Conservation (phyloP, 768 basidiomycete genomes). For the Galerina sulciceps region DNA sequence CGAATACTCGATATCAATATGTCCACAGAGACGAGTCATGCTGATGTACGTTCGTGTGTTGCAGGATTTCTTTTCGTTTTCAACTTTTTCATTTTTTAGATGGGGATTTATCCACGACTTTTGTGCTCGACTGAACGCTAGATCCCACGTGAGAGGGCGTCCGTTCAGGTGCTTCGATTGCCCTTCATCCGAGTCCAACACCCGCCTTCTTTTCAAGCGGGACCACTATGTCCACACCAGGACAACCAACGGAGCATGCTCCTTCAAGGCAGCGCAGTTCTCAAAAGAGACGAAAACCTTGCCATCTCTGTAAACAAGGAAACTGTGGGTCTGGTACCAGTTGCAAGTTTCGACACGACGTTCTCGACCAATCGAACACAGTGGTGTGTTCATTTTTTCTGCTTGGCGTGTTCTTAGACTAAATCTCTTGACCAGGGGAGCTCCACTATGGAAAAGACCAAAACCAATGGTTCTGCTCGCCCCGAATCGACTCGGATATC, state of each 20-base stretch:
- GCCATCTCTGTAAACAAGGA: conserved; percentile 9
- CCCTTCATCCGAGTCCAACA: background rate
- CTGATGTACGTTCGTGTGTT: too few species aligned
- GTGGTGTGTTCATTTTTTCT: background rate
- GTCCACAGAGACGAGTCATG: too few species aligned
- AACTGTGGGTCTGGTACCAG: conserved; percentile 10
- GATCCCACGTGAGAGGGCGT: too few species aligned
- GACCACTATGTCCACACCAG: conserved; percentile 8
- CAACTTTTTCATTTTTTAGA: too few species aligned
- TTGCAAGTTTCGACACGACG: conserved; percentile 15
- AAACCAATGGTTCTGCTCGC: too few species aligned
- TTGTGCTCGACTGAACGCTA: too few species aligned
- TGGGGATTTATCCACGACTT: too few species aligned
- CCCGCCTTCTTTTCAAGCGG: background rate
- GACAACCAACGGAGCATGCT: background rate
- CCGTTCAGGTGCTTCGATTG: too few species aligned
- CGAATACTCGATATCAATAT: too few species aligned
- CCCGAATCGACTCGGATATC: too few species aligned
- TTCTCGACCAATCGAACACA: background rate
- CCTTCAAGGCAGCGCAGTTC: background rate
- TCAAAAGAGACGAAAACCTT: background rate
- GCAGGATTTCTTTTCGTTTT: too few species aligned
- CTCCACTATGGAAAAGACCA: too few species aligned
- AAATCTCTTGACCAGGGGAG: background rate
- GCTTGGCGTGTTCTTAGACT: background rate